Evolutionary conservation across 1,139 yeast genomes (phyloP).

Genomic region (Lodderomyces theae): DNA sequence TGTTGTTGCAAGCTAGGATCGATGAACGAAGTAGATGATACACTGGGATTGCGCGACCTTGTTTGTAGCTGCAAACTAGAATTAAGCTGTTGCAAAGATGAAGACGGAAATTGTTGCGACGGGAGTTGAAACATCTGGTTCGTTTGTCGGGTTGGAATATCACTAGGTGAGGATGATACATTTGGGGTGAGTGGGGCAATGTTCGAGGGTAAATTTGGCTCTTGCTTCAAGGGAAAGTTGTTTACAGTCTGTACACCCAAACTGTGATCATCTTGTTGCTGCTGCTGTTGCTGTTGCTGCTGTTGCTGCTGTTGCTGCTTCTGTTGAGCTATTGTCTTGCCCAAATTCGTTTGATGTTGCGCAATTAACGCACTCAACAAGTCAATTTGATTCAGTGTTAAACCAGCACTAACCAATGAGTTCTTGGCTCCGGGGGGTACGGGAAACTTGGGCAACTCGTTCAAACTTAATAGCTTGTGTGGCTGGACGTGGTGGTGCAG

Average conservation of each 20-base stretch:
- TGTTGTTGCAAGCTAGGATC: conserved; percentile 2
- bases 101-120: not conserved
- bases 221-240: conserved; percentile 1
- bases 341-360: conserved; percentile 51
- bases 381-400: conserved; percentile 65
- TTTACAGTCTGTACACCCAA: not conserved
- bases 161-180: conserved; percentile 10
- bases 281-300: conserved; percentile 11
- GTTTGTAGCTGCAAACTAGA: not conserved
- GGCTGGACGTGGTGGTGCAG: not conserved
- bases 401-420: conserved; percentile 62
- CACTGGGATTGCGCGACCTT: conserved; percentile 1
- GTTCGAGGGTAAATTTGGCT: conserved; percentile 6
- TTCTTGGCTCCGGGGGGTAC: conserved; percentile 73
- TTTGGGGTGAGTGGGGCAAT: conserved; percentile 5
- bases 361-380: conserved; percentile 71
- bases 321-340: conserved; percentile 20
- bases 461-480: conserved; percentile 10
- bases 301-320: conserved; percentile 11
- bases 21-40: conserved; percentile 1
- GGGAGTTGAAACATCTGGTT: conserved; percentile 11
- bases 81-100: not conserved
- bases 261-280: conserved; percentile 9
- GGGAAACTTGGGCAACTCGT: conserved; percentile 53
- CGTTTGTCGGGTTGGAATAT: conserved; percentile 26